These are phyloP conservation scores for Vigna radiata DNA, from an alignment of 306 rosid species.

Conservation along the genomic window DNA sequence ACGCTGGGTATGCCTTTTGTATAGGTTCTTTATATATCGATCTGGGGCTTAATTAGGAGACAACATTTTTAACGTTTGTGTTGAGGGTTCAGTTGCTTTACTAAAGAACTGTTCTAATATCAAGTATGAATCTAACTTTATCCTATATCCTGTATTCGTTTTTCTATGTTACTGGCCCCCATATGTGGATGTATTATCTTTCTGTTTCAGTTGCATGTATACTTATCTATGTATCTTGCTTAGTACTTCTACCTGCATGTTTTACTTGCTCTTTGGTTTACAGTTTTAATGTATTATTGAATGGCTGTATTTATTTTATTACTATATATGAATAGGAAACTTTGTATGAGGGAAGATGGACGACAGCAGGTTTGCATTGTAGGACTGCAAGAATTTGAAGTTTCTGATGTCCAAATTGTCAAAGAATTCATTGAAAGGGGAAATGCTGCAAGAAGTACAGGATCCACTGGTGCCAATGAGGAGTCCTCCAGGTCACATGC, in stretches of 20 bases:
- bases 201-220: slow-evolving; percentile 28
- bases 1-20: slow-evolving; percentile 22
- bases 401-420: slow-evolving; percentile 92
- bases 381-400: slow-evolving; percentile 99
- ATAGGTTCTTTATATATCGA: slow-evolving; percentile 22
- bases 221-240: slow-evolving; percentile 20
- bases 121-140: slow-evolving; percentile 13
- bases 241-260: slow-evolving; percentile 31
- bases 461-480: slow-evolving; percentile 99
- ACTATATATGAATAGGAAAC: slow-evolving; percentile 65
- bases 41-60: slow-evolving; percentile 24
- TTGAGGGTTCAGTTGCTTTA: slow-evolving; percentile 7
- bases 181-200: slow-evolving; percentile 30
- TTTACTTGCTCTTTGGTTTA: slow-evolving; percentile 26
- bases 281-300: slow-evolving; percentile 1
- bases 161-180: slow-evolving; percentile 26
- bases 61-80: slow-evolving; percentile 8
- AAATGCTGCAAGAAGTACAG: slow-evolving; percentile 95
- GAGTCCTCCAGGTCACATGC: slow-evolving; percentile 99
- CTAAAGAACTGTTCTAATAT: background rate
- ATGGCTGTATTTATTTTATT: slow-evolving; percentile 34
- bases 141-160: slow-evolving; percentile 12
- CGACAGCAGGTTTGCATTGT: slow-evolving; percentile 98
- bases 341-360: slow-evolving; percentile 99
- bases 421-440: slow-evolving; percentile 95